These are phyloP conservation scores for Taxillus chinensis DNA, from an alignment of 164 flowering plant genomes.

Conservation along the genomic window DNA sequence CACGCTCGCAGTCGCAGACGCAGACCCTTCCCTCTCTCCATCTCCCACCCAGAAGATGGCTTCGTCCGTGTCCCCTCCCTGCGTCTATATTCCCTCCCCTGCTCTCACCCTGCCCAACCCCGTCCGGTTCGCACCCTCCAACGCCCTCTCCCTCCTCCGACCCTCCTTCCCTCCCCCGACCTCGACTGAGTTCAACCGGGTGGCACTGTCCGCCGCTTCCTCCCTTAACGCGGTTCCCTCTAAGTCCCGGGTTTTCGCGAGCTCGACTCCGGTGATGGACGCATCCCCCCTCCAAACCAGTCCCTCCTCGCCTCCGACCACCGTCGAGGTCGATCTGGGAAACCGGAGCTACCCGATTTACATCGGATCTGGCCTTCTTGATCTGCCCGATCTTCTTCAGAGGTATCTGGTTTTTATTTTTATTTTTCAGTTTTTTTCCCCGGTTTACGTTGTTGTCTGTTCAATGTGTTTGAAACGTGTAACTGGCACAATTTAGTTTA, in stretches of 20 bases:
- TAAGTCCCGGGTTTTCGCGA: conserved; percentile 24
- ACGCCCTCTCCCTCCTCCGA: conserved; percentile 11
- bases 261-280: conserved; percentile 52
- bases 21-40: not conserved
- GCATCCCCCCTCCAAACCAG: conserved; percentile 19
- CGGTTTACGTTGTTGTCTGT: too few species aligned
- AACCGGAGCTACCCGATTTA: conserved; percentile 90
- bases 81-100: conserved; percentile 9
- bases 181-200: conserved; percentile 11
- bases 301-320: conserved; percentile 34
- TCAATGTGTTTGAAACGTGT: too few species aligned
- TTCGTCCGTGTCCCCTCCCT: conserved; percentile 18
- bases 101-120: not conserved
- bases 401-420: conserved; percentile 29
- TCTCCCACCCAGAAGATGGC: conserved; percentile 19
- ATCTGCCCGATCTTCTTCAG: conserved; percentile 76
- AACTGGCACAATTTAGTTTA: too few species aligned
- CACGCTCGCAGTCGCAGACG: too few species aligned
- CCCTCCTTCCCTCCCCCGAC: conserved; percentile 6
- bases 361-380: conserved; percentile 83
- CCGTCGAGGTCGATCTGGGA: conserved; percentile 90
- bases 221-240: conserved; percentile 6
- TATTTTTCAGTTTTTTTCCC: too few species aligned
- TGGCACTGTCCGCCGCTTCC: not conserved
- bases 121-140: conserved; percentile 7